These are phyloP conservation scores for Ganoderma resinaceum DNA, from an alignment of 1,284 basidiomycete species.

Conservation along the genomic window DNA sequence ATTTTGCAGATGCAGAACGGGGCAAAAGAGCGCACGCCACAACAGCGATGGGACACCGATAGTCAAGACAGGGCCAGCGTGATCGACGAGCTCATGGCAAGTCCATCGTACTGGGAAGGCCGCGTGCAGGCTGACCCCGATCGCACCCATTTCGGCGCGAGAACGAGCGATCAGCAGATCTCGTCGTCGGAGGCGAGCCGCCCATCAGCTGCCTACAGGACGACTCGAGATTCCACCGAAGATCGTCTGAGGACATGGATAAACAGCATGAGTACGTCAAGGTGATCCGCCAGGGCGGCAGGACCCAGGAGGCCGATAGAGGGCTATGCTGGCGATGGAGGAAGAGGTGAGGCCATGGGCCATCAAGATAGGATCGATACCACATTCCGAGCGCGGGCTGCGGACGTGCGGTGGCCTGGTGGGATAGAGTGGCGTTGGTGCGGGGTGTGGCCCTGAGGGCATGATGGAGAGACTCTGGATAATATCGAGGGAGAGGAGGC, in stretches of 20 bases:
- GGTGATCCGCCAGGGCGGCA: constrained; percentile 18
- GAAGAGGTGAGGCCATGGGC: constrained; percentile 2
- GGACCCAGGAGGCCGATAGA: constrained; percentile 9
- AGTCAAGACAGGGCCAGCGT: constrained; percentile 8
- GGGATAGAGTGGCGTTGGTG: not conserved
- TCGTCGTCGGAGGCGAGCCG: constrained; percentile 21
- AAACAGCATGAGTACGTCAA: constrained; percentile 27
- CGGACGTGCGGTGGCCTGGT: not conserved
- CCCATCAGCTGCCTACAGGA: constrained; percentile 8
- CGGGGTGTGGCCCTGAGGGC: not conserved
- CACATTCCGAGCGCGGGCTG: constrained; percentile 9
- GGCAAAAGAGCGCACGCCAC: constrained; percentile 21
- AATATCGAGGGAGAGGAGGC: too few relatives aligned
- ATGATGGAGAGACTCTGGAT: not conserved
- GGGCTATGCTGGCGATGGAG: not conserved
- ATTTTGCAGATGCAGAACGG: constrained; percentile 17
- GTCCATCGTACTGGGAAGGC: constrained; percentile 4
- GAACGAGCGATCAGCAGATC: constrained; percentile 28
- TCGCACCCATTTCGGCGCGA: constrained; percentile 18
- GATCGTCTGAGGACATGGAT: constrained; percentile 19
- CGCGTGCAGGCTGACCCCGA: constrained; percentile 19
- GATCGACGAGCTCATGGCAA: constrained; percentile 19
- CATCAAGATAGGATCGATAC: constrained; percentile 33
- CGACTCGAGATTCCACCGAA: constrained; percentile 19
- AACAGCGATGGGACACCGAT: constrained; percentile 31